Conservation (phyloP, 2,329 filamentous ascomycete species). For the Cladosporium velox region DNA sequence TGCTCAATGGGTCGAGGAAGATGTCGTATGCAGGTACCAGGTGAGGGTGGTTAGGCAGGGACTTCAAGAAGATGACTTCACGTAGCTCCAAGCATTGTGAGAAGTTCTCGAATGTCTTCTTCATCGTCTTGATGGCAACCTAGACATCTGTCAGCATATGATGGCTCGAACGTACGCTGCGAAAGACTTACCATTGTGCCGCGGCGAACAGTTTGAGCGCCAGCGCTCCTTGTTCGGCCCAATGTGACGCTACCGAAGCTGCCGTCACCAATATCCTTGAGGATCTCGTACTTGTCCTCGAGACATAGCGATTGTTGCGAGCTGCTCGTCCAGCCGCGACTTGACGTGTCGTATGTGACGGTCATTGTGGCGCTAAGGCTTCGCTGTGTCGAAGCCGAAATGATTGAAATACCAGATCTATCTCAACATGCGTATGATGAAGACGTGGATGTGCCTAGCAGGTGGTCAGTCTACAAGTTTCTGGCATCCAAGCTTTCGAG, state of each 20-base stretch:
- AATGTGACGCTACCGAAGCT: slow-evolving; percentile 96
- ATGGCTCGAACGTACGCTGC: not conserved
- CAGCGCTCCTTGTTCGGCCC: slow-evolving; percentile 86
- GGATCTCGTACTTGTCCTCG: slow-evolving; percentile 91
- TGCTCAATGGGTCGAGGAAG: slow-evolving; percentile 92
- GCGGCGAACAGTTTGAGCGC: slow-evolving; percentile 81
- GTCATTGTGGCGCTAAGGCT: slow-evolving; percentile 62
- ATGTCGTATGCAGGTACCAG: slow-evolving; percentile 97
- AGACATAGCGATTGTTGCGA: slow-evolving; percentile 60
- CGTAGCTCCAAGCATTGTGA: slow-evolving; percentile 86
- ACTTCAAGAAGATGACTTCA: slow-evolving; percentile 94
- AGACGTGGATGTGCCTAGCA: slow-evolving; percentile 7
- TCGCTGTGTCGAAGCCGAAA: slow-evolving; percentile 17
- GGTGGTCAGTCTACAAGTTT: slow-evolving; percentile 20
- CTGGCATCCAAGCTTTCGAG: not conserved
- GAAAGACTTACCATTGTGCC: slow-evolving; percentile 80
- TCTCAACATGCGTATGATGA: slow-evolving; percentile 19
- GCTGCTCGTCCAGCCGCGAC: slow-evolving; percentile 60
- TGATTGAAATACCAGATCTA: slow-evolving; percentile 12
- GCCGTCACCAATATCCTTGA: slow-evolving; percentile 98
- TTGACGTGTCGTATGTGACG: slow-evolving; percentile 67
- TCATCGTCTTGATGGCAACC: slow-evolving; percentile 99
- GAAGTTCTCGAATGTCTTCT: slow-evolving; percentile 97
- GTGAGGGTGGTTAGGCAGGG: slow-evolving; percentile 82
- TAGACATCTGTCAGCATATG: slow-evolving; percentile 43